phyloP scores from a whole-genome alignment of 768 basidiomycete genomes.

The Podaxis mareebaensis region DNA sequence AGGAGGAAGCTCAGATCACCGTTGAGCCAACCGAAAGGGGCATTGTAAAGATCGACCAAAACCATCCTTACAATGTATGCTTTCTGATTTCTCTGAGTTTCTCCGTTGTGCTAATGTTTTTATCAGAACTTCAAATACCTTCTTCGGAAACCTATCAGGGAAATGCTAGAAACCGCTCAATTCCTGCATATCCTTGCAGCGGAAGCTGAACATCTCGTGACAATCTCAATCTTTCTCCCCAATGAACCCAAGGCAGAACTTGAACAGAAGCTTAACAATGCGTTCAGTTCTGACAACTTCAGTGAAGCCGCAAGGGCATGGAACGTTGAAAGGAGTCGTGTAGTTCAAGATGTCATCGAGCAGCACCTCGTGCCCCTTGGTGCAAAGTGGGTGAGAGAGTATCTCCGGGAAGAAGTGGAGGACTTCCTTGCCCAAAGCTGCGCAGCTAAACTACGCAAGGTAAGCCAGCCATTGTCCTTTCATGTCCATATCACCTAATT shows the following conservation, averaged over 20 bases:
- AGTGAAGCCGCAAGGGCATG: conserved; percentile 85
- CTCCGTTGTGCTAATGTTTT: conserved; percentile 11
- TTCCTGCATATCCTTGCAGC: conserved; percentile 91
- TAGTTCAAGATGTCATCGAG: conserved; percentile 78
- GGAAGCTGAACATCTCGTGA: conserved; percentile 87
- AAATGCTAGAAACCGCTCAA: conserved; percentile 72
- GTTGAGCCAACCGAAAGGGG: conserved; percentile 90
- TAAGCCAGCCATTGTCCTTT: conserved; percentile 35
- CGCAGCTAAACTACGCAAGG: conserved; percentile 67
- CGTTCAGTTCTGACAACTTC: conserved; percentile 83
- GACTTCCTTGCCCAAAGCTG: conserved; percentile 75
- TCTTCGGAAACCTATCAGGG: conserved; percentile 67
- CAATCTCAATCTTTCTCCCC: conserved; percentile 68
- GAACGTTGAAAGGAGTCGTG: conserved; percentile 82
- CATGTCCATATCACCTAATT: neutral
- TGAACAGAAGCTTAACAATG: conserved; percentile 73
- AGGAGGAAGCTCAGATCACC: conserved; percentile 70
- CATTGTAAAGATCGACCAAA: conserved; percentile 70
- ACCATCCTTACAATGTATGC: conserved; percentile 70
- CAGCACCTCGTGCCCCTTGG: conserved; percentile 83
- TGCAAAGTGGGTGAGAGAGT: conserved; percentile 87
- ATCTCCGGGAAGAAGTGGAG: conserved; percentile 87
- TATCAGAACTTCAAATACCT: conserved; percentile 94
- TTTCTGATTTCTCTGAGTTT: neutral
- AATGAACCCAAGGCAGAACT: conserved; percentile 63